Base-by-base conservation (phyloP, 2,329 filamentous ascomycete species). In the Aspergillus tanneri region DNA sequence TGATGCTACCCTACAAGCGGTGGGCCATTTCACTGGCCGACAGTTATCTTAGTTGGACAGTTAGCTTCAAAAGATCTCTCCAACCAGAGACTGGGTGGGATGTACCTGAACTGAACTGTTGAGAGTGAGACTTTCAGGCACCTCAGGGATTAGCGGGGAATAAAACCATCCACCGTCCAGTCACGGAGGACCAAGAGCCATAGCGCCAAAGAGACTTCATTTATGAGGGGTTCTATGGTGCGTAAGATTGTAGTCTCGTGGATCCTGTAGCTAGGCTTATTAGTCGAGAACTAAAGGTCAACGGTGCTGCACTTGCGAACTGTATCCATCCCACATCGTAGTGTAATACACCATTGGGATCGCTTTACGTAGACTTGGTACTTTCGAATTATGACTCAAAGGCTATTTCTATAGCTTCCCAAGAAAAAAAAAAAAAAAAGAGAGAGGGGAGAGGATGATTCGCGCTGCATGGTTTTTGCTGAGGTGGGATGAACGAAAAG, bases 231-330 rank as follows among this genome's bases (percentile, higher is more conserved):
- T 14, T 19, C 7, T 16, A 38, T n/a, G 19, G 34, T n/a, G n/a
- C 16, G 14, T 19, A 25, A 46, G 25, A 46, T 39, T 19, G 35
- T 39, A 32, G 23, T 21, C 35, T 38, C 35, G 43, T 46, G 43
- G 43, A 39, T 39, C 43, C 21, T 46, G 35, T 40, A 27, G 21
- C 24, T 40, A 38, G 25, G 23, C 35, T 12, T 23, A 27, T n/a
- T 46, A 46, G 43, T 34, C 39, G 27, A 34, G n/a, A 19, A 38
- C 47, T 46, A 47, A 38, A 14, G 32, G 24, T 21, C 24, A 47
- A 50, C 37, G 47, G 47, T 14, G 38, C 47, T 36, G 27, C 25
- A 34, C 42, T 44, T 27, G 25, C 42, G 28, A 50, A 50, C 37
- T 46, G 37, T 50, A 46, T 37, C 23, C 21, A 11, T 4, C 19